A percentile compares a stretch with the other conserved stretches of the same genome.
These are phyloP conservation scores for Rhizodiscina lignyota DNA, from an alignment of 495 filamentous ascomycete genomes.

Conservation along the genomic window DNA sequence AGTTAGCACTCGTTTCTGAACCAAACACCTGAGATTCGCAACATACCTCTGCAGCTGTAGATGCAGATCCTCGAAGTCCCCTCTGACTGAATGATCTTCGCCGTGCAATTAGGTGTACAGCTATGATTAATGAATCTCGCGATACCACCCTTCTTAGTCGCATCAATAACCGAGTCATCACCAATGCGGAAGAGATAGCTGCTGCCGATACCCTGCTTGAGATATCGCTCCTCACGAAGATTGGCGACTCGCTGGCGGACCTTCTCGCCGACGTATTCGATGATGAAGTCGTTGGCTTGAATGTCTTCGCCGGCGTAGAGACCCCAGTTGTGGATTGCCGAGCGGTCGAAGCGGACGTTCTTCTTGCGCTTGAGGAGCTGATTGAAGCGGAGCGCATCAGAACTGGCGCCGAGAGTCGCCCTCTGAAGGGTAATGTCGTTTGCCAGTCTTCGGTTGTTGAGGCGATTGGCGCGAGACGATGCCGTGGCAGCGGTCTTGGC, in stretches of 20 bases:
- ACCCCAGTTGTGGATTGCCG: conserved; percentile 98
- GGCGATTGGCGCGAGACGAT: conserved; percentile 73
- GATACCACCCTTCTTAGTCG: conserved; percentile 95
- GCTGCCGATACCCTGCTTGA: conserved; percentile 92
- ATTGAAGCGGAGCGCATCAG: conserved; percentile 76
- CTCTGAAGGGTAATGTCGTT: conserved; percentile 91
- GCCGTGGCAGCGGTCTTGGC: conserved; percentile 65
- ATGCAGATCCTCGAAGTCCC: conserved; percentile 99
- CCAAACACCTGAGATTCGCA: no score
- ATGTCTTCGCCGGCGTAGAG: conserved; percentile 97
- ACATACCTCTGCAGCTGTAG: conserved; percentile 56
- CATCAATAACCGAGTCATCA: conserved; percentile 93
- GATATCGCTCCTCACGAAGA: conserved; percentile 76
- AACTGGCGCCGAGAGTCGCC: conserved; percentile 39
- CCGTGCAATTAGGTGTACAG: conserved; percentile 95
- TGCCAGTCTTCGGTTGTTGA: conserved; percentile 83
- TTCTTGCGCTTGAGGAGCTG: conserved; percentile 99
- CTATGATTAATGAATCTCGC: conserved; percentile 98
- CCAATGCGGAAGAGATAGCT: conserved; percentile 97
- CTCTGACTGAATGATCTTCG: conserved; percentile 99
- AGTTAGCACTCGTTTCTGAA: no score
- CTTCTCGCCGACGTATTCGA: conserved; percentile 97
- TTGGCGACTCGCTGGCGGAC: conserved; percentile 93
- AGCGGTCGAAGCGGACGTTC: conserved; percentile 91
- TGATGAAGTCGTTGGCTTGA: conserved; percentile 96